A percentile compares a stretch with the other conserved stretches of the same genome.
phyloP scores from a whole-genome alignment of 2,329 filamentous ascomycete species.

The Cadophora luteo-olivacea region DNA sequence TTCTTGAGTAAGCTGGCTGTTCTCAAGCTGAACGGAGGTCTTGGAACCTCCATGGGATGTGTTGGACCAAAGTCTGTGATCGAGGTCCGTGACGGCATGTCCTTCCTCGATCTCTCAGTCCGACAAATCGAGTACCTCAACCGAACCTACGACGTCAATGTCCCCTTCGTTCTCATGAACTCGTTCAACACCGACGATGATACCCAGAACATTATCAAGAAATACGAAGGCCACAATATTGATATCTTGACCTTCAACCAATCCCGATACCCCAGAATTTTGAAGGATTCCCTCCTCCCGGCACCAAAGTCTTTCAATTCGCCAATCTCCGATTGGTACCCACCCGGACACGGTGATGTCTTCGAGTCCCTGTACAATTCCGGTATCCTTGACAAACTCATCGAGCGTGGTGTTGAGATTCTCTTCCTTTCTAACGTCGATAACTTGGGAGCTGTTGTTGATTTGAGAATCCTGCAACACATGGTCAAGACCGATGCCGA shows the following conservation, averaged over 20 bases:
- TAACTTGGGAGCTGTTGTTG: conserved; percentile 96
- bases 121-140: conserved; percentile 99
- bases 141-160: conserved; percentile 96
- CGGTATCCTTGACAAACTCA: conserved; percentile 93
- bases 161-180: conserved; percentile 99
- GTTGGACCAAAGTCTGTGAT: conserved; percentile 99
- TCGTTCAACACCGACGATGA: conserved; percentile 99
- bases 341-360: conserved; percentile 97
- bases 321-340: conserved; percentile 96
- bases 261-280: conserved; percentile 95
- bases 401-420: conserved; percentile 94
- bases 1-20: conserved; percentile 98
- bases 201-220: conserved; percentile 99
- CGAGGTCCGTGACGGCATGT: conserved; percentile 99
- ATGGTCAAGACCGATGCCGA: conserved; percentile 97
- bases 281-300: conserved; percentile 97
- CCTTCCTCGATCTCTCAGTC: conserved; percentile 97
- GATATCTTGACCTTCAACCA: conserved; percentile 99
- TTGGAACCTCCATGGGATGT: conserved; percentile 99
- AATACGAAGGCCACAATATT: conserved; percentile 99
- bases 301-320: conserved; percentile 90
- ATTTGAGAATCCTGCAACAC: conserved; percentile 97
- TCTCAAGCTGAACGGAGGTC: conserved; percentile 98
- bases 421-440: conserved; percentile 99
- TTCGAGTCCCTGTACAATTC: conserved; percentile 99